Conservation (phyloP, 75 land plant genomes). For the Sequoiadendron giganteum region DNA sequence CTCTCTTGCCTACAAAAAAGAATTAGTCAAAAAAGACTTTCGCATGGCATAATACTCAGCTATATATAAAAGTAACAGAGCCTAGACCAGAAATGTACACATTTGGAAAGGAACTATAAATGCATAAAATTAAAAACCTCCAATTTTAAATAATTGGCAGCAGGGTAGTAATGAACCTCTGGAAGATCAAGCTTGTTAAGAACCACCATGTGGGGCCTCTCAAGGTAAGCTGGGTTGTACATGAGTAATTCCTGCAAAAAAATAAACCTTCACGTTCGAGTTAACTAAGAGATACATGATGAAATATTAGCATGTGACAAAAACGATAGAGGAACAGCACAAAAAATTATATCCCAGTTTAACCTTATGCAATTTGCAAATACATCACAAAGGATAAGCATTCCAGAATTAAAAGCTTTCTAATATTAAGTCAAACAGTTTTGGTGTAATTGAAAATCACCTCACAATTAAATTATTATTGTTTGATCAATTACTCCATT, state of each 20-base stretch:
- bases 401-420: background rate
- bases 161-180: conserved; percentile 27
- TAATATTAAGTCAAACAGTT: background rate
- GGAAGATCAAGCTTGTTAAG: conserved; percentile 91
- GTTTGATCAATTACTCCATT: background rate
- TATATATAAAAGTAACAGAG: background rate
- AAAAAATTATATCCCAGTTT: no score
- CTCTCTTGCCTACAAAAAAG: conserved; percentile 57
- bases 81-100: background rate
- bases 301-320: background rate
- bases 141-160: background rate
- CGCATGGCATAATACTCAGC: background rate
- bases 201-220: conserved; percentile 87
- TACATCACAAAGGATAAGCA: background rate
- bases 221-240: conserved; percentile 93
- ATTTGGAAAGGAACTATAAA: background rate
- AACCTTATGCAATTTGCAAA: background rate
- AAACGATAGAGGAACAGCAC: background rate
- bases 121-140: background rate
- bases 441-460: background rate
- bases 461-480: background rate
- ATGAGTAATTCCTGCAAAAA: conserved; percentile 84
- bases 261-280: background rate
- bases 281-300: background rate
- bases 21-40: background rate